Evolutionary conservation across 345 rosid species (phyloP).

Genomic region (Trapa incisa): DNA sequence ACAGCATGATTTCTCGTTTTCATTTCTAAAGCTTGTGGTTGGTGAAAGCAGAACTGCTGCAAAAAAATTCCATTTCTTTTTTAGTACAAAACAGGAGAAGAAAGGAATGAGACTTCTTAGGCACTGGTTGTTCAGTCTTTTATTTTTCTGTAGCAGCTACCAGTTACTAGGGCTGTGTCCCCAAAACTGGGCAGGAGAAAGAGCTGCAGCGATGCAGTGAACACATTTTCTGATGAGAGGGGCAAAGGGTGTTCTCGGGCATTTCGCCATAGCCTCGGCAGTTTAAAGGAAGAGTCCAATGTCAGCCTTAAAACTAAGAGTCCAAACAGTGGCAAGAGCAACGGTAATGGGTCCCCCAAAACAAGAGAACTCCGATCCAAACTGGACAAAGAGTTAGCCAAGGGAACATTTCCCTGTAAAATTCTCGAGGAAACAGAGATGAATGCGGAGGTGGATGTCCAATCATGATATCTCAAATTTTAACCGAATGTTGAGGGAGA

Average conservation of each 20-base stretch:
- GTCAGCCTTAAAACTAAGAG: constrained; percentile 20
- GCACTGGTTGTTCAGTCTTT: not conserved
- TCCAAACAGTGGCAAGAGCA: constrained; percentile 17
- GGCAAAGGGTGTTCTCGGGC: constrained; percentile 41
- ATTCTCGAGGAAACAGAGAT: constrained; percentile 20
- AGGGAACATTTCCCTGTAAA: constrained; percentile 25
- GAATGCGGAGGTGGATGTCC: constrained; percentile 22
- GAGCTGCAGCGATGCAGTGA: constrained; percentile 66
- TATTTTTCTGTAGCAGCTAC: constrained; percentile 35
- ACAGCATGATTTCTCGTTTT: not conserved
- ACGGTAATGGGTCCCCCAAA: constrained; percentile 32
- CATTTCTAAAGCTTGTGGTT: not conserved
- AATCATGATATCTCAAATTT: constrained; percentile 25
- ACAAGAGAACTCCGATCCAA: constrained; percentile 24
- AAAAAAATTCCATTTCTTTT: no score
- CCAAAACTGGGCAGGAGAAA: constrained; percentile 61
- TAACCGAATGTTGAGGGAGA: constrained; percentile 16
- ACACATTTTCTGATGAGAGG: constrained; percentile 30
- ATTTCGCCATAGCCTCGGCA: constrained; percentile 58
- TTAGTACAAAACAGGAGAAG: no score
- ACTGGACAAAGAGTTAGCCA: constrained; percentile 18
- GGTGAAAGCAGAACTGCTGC: no score
- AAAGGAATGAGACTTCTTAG: no score
- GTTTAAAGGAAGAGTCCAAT: constrained; percentile 25
- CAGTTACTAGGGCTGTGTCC: constrained; percentile 69